phyloP scores from a whole-genome alignment of 108 stramenopile species.

The Fragilaria crotonensis region DNA sequence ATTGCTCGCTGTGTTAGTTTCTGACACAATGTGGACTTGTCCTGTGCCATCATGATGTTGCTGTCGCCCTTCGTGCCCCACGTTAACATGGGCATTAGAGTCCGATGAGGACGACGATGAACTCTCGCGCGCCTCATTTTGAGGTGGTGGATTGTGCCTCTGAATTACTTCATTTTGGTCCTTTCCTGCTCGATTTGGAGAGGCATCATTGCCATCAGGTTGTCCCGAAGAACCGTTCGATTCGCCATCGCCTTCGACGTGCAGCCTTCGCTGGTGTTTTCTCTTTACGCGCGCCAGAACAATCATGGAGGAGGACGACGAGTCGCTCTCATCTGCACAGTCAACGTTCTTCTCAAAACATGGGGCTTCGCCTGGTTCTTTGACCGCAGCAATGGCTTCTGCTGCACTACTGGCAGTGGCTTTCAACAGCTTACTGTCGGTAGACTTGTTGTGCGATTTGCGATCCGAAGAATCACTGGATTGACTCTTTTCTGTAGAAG shows the following conservation, averaged over 20 bases:
- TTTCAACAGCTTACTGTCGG: neutral
- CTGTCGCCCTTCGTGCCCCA: too few relatives aligned
- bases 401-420: constrained; percentile 7
- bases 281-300: constrained; percentile 50
- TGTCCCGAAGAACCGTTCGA: neutral
- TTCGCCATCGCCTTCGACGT: neutral
- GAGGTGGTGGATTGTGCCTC: neutral
- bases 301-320: constrained; percentile 62
- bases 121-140: constrained; percentile 1
- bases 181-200: neutral
- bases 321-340: constrained; percentile 26
- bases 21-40: too few relatives aligned
- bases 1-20: neutral
- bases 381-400: constrained; percentile 7
- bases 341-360: neutral
- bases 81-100: too few relatives aligned
- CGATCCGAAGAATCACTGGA: neutral
- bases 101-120: constrained; percentile 10
- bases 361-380: constrained; percentile 2
- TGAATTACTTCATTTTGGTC: constrained; percentile 1
- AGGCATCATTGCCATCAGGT: neutral
- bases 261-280: constrained; percentile 26
- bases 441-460: neutral
- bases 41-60: too few relatives aligned
- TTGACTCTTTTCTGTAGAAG: constrained; percentile 29